A percentile compares a stretch with the other conserved stretches of the same genome.
Conservation (phyloP, 306 rosid genomes). For the Urtica urens region DNA sequence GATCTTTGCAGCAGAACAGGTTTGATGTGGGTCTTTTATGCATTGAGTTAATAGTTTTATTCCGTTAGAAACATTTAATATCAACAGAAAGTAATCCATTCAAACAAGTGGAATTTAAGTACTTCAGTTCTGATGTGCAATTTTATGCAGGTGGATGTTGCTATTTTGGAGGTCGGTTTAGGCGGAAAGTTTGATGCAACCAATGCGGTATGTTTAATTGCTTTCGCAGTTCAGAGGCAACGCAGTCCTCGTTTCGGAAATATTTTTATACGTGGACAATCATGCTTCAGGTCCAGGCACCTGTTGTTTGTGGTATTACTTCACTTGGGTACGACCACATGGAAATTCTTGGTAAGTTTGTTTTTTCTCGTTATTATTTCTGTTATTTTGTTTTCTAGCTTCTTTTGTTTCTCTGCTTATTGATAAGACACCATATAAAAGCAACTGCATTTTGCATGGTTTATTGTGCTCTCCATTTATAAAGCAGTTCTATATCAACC, state of each 20-base stretch:
- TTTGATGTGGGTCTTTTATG: conserved; percentile 20
- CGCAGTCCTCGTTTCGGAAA: not conserved
- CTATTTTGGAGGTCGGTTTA: conserved; percentile 84
- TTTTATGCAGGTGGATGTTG: conserved; percentile 61
- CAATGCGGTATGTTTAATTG: conserved; percentile 51
- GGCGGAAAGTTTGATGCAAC: conserved; percentile 91
- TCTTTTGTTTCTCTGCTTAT: no score
- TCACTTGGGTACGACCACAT: conserved; percentile 97
- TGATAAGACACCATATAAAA: no score
- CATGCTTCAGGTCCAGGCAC: conserved; percentile 50
- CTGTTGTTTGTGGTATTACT: conserved; percentile 80
- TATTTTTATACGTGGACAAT: conserved; percentile 7
- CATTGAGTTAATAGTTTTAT: conserved; percentile 3
- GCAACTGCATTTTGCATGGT: no score
- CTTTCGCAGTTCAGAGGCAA: not conserved
- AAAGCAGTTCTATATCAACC: no score
- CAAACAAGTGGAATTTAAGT: not conserved
- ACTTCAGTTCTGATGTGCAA: conserved; percentile 1
- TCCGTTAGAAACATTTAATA: not conserved
- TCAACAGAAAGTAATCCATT: conserved; percentile 3
- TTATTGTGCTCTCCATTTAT: no score
- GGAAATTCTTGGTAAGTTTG: conserved; percentile 94
- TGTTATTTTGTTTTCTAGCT: no score
- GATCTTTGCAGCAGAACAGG: conserved; percentile 85
- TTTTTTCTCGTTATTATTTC: no score